These are phyloP conservation scores for Parastagonospora avenae DNA, from an alignment of 2,329 filamentous ascomycete species.

Conservation along the genomic window DNA sequence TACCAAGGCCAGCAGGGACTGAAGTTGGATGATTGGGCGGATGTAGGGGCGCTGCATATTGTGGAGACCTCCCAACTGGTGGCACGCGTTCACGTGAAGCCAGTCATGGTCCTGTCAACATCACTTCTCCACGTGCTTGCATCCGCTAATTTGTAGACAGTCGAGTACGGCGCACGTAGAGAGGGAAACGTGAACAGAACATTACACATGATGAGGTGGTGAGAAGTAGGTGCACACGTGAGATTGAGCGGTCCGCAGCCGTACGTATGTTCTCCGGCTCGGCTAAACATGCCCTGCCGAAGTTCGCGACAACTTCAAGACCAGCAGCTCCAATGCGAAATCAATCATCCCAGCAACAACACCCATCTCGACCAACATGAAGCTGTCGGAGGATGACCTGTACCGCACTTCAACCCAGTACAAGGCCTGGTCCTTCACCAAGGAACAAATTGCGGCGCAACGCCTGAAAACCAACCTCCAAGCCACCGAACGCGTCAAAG, in stretches of 20 bases:
- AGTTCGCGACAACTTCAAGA: slow-evolving; percentile 2
- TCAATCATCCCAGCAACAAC: background rate
- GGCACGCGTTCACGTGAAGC: too few species aligned
- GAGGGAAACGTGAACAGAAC: too few species aligned
- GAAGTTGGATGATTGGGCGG: slow-evolving; percentile 5
- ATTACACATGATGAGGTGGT: too few species aligned
- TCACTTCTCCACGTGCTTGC: too few species aligned
- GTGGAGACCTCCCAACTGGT: background rate
- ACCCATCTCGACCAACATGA: slow-evolving; percentile 29
- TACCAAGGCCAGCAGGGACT: background rate
- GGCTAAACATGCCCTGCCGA: slow-evolving; percentile 22
- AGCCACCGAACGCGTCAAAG: slow-evolving; percentile 70
- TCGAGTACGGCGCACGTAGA: too few species aligned
- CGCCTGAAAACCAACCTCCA: slow-evolving; percentile 79
- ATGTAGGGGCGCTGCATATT: background rate
- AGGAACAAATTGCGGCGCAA: slow-evolving; percentile 70
- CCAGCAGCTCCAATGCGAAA: slow-evolving; percentile 5
- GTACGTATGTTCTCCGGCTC: slow-evolving; percentile 6
- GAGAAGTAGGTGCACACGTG: background rate
- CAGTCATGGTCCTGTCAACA: too few species aligned
- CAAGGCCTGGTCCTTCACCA: slow-evolving; percentile 89
- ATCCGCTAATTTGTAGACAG: too few species aligned
- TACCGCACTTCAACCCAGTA: slow-evolving; percentile 92
- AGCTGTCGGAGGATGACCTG: slow-evolving; percentile 83
- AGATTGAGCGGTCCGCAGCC: background rate